phyloP scores from a whole-genome alignment of 345 rosid genomes.

The Sonneratia alba region DNA sequence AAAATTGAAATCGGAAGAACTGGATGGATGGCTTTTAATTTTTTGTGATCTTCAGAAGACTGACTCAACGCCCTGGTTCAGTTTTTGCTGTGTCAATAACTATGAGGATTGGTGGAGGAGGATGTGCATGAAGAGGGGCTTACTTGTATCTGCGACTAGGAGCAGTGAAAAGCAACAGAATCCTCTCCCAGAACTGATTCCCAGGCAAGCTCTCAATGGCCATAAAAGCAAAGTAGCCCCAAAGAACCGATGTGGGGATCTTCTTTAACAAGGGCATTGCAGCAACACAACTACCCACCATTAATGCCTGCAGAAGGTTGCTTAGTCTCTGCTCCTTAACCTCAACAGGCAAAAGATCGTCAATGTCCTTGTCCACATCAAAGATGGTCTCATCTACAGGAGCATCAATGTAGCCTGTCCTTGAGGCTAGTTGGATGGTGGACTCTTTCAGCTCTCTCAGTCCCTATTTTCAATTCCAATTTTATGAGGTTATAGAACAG shows the following conservation, averaged over 20 bases:
- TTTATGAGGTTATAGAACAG: not conserved
- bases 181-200: constrained; percentile 96
- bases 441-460: constrained; percentile 81
- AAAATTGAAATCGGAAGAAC: too few relatives aligned
- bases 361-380: constrained; percentile 78
- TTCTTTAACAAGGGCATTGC: constrained; percentile 88
- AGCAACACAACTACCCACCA: constrained; percentile 85
- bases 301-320: constrained; percentile 79
- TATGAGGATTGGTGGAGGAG: not conserved
- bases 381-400: constrained; percentile 76
- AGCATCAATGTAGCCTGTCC: constrained; percentile 67
- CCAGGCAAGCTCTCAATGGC: constrained; percentile 96
- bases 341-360: constrained; percentile 77
- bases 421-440: constrained; percentile 64
- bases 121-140: constrained; percentile 8
- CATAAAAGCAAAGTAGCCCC: constrained; percentile 99
- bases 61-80: not conserved
- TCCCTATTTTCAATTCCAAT: constrained; percentile 36
- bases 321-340: constrained; percentile 95
- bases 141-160: constrained; percentile 94
- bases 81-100: not conserved
- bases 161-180: constrained; percentile 78
- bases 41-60: too few relatives aligned
- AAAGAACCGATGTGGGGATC: constrained; percentile 92
- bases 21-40: too few relatives aligned